Conservation (phyloP, 202 grass and related monocot species). For the Panicum hallii region DNA sequence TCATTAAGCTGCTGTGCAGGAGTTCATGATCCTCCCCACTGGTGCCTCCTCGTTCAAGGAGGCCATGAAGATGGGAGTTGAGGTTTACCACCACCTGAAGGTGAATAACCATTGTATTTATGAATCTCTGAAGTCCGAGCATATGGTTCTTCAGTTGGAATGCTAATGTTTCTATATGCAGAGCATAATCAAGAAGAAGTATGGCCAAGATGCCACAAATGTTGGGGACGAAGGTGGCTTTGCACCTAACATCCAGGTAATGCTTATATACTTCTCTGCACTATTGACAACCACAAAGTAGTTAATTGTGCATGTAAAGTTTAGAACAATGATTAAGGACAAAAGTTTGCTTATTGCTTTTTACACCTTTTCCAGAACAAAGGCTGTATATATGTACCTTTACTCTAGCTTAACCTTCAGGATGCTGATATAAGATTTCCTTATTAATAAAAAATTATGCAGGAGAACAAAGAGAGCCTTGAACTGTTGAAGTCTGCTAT, state of each 20-base stretch:
- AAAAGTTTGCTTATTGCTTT: too few species aligned
- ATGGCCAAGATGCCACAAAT: conserved; percentile 95
- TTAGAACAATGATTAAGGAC: too few species aligned
- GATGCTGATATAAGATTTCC: too few species aligned
- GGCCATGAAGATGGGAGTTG: conserved; percentile 98
- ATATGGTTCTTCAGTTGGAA: too few species aligned
- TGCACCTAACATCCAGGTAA: conserved; percentile 97
- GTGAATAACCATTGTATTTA: conserved; percentile 43
- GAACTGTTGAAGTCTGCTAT: conserved; percentile 93
- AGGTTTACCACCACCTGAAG: conserved; percentile 97
- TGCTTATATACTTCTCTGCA: too few species aligned
- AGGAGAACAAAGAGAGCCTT: conserved; percentile 97
- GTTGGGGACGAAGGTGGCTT: conserved; percentile 99
- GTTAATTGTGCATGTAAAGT: too few species aligned
- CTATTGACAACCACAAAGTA: too few species aligned
- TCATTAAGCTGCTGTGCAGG: conserved; percentile 52
- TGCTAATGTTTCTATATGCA: neutral
- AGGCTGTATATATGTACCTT: too few species aligned
- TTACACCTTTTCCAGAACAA: too few species aligned
- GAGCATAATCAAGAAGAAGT: conserved; percentile 96
- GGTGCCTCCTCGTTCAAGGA: conserved; percentile 90
- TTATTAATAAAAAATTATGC: too few species aligned
- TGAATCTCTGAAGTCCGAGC: too few species aligned
- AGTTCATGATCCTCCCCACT: conserved; percentile 97
- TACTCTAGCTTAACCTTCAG: too few species aligned